A percentile compares a stretch with the other conserved stretches of the same genome.
Evolutionary conservation across 768 basidiomycete genomes (phyloP).

Genomic region (Lactarius sanguifluus): DNA sequence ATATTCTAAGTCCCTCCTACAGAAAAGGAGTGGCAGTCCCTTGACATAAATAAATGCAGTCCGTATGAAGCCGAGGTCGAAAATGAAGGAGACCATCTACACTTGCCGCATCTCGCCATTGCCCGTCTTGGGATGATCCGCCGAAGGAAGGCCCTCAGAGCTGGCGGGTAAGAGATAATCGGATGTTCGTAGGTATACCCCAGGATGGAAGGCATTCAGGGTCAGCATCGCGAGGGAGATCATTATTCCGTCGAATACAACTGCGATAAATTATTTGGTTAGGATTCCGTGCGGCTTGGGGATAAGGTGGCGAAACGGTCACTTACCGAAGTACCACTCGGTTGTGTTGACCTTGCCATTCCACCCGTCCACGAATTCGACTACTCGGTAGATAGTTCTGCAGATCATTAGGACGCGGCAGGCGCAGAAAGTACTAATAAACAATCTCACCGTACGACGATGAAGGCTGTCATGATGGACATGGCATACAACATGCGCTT

Average conservation of each 20-base stretch:
- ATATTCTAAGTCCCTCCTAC: too few relatives aligned
- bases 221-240: constrained; percentile 23
- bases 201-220: constrained; percentile 24
- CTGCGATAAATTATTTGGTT: not conserved
- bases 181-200: not conserved
- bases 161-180: not conserved
- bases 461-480: constrained; percentile 23
- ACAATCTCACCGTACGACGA: constrained; percentile 20
- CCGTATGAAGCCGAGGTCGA: not conserved
- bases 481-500: constrained; percentile 17
- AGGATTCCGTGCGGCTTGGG: not conserved
- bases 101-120: not conserved
- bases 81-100: not conserved
- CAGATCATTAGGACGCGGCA: not conserved
- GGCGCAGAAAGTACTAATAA: not conserved
- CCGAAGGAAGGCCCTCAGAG: not conserved
- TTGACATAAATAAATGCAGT: not conserved
- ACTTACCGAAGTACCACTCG: constrained; percentile 24
- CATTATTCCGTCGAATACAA: constrained; percentile 26
- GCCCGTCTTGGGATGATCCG: not conserved
- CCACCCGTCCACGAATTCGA: constrained; percentile 25
- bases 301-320: not conserved
- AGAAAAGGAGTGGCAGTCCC: not conserved
- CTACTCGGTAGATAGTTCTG: constrained; percentile 23
- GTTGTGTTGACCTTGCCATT: constrained; percentile 22